phyloP scores from a whole-genome alignment of 768 basidiomycete genomes.

The Phanerodontia chrysosporium region DNA sequence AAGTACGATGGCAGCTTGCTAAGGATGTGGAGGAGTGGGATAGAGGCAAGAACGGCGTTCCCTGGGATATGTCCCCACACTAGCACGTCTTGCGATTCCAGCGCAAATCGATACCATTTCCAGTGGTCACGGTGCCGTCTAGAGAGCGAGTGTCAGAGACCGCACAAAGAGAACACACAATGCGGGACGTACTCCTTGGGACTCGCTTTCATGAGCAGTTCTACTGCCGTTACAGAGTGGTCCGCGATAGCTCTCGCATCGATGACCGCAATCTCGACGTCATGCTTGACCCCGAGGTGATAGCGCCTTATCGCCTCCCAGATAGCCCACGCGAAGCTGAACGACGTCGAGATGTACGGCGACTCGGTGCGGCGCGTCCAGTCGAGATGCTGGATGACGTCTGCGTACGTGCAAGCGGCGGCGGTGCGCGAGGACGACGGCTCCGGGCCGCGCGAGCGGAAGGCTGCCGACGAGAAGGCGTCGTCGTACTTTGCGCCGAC shows the following conservation, averaged over 20 bases:
- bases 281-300: constrained; percentile 65
- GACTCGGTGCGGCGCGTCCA: constrained; percentile 74
- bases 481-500: constrained; percentile 47
- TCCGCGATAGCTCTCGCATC: constrained; percentile 58
- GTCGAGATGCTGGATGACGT: constrained; percentile 68
- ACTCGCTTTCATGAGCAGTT: constrained; percentile 50
- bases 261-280: constrained; percentile 75
- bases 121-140: constrained; percentile 63
- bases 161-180: not conserved
- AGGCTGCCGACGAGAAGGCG: constrained; percentile 23
- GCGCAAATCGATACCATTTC: constrained; percentile 74
- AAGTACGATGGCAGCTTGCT: constrained; percentile 74
- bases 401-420: constrained; percentile 44
- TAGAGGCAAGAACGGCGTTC: constrained; percentile 61
- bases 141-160: constrained; percentile 9
- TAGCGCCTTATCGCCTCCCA: constrained; percentile 82
- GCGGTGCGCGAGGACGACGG: constrained; percentile 18
- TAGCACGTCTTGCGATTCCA: constrained; percentile 74
- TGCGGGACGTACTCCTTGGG: constrained; percentile 57
- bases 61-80: constrained; percentile 65
- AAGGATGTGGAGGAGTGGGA: constrained; percentile 62
- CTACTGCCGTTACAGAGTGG: constrained; percentile 59
- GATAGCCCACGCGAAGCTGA: constrained; percentile 78
- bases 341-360: constrained; percentile 69
- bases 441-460: constrained; percentile 19